These are phyloP conservation scores for Usnea hakonensis DNA, from an alignment of 495 filamentous ascomycete genomes.

Conservation along the genomic window DNA sequence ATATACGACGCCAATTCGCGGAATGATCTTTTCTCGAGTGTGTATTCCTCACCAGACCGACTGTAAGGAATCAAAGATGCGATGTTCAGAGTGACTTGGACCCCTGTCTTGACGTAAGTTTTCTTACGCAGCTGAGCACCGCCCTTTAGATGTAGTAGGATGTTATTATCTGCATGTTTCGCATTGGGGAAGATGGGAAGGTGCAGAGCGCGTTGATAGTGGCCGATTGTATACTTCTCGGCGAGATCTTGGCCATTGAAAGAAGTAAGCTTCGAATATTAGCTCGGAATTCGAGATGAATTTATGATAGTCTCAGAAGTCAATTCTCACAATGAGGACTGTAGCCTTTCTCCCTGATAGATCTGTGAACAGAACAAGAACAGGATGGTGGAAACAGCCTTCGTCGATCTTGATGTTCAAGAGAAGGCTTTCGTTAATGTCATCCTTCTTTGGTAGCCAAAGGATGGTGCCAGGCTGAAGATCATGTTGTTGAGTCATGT, in stretches of 20 bases:
- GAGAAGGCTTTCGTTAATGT: not conserved
- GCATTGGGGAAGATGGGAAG: conserved; percentile 26
- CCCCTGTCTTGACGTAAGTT: conserved; percentile 10
- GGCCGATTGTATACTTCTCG: conserved; percentile 12
- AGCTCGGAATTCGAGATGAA: not conserved
- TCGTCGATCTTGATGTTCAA: not conserved
- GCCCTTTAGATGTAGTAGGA: conserved; percentile 22
- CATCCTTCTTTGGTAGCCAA: not conserved
- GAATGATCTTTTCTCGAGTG: conserved; percentile 5
- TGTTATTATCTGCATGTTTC: conserved; percentile 29
- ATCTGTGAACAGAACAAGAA: not conserved
- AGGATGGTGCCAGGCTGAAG: not conserved
- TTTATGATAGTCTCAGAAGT: not conserved
- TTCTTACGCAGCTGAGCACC: conserved; percentile 4
- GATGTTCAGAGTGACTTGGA: not conserved
- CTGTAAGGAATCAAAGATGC: conserved; percentile 4
- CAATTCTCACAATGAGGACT: conserved; percentile 10
- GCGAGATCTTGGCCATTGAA: conserved; percentile 24
- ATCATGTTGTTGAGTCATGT: not conserved
- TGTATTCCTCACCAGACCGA: conserved; percentile 3
- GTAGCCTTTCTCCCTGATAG: not conserved
- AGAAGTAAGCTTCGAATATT: conserved; percentile 26
- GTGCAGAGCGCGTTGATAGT: conserved; percentile 18
- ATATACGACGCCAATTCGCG: not conserved
- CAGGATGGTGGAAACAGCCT: not conserved